Percentiles rank a stretch among this genome's conserved stretches.
Evolutionary conservation across 2,329 filamentous ascomycete species (phyloP).

Genomic region (Exophiala aquamarina): DNA sequence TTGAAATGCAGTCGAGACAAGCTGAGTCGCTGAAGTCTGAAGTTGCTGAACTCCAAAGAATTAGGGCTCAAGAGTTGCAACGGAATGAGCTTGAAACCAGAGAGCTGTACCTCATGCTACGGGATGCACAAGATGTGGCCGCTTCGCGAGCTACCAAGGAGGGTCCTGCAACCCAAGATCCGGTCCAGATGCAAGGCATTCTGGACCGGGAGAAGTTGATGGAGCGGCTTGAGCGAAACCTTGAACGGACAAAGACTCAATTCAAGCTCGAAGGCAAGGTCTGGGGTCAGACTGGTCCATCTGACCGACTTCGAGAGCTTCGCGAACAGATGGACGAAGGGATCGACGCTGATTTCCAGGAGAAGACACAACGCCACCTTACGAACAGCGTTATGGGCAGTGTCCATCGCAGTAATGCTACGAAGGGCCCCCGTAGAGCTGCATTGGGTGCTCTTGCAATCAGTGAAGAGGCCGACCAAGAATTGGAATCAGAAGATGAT

Average conservation of each 20-base stretch:
- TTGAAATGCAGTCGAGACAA: constrained; percentile 83
- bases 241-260: constrained; percentile 95
- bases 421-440: constrained; percentile 36
- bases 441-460: constrained; percentile 37
- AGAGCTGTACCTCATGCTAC: constrained; percentile 96
- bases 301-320: constrained; percentile 85
- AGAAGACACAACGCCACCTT: constrained; percentile 62
- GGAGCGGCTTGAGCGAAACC: constrained; percentile 89
- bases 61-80: constrained; percentile 87
- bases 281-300: constrained; percentile 84
- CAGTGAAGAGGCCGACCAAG: constrained; percentile 46
- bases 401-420: constrained; percentile 58
- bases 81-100: constrained; percentile 93
- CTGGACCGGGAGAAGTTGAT: constrained; percentile 89
- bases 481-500: constrained; percentile 56
- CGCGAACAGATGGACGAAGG: constrained; percentile 90
- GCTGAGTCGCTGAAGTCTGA: constrained; percentile 87
- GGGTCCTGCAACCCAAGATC: constrained; percentile 58
- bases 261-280: constrained; percentile 93
- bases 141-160: constrained; percentile 75
- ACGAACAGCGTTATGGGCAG: constrained; percentile 73
- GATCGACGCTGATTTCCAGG: constrained; percentile 51
- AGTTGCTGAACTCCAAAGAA: constrained; percentile 78
- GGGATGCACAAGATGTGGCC: constrained; percentile 94
- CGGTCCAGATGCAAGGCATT: constrained; percentile 86